Evolutionary conservation across 305 asterid species (phyloP).

Genomic region (Euphrasia arctica): DNA sequence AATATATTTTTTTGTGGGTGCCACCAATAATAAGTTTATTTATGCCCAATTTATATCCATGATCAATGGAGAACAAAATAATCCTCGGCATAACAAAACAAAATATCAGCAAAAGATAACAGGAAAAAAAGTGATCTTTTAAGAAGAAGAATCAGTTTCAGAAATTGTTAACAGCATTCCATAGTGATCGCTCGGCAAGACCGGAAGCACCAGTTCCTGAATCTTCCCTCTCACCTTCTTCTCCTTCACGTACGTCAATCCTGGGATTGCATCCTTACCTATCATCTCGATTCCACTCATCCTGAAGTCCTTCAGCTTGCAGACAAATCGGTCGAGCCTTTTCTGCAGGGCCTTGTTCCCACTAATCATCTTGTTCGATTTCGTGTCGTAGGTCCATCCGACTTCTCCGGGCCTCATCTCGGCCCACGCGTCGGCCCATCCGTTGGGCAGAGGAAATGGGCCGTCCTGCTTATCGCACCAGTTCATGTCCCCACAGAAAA

Average conservation of each 20-base stretch:
- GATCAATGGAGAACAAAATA: too few relatives aligned
- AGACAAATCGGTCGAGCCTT: conserved; percentile 72
- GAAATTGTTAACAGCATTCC: conserved; percentile 75
- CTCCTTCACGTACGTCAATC: conserved; percentile 48
- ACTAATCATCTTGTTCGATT: conserved; percentile 82
- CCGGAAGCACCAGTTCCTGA: conserved; percentile 67
- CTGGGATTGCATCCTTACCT: conserved; percentile 74
- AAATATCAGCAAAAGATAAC: too few relatives aligned
- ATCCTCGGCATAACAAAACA: too few relatives aligned
- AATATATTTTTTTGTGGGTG: too few relatives aligned
- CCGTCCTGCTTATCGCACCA: conserved; percentile 94
- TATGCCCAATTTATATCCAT: too few relatives aligned
- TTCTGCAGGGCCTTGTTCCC: conserved; percentile 64
- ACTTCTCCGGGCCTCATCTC: conserved; percentile 63
- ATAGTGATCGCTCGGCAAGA: conserved; percentile 90
- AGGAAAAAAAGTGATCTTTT: not conserved
- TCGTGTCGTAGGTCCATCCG: conserved; percentile 91
- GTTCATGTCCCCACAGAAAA: conserved; percentile 95
- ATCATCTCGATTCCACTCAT: conserved; percentile 62
- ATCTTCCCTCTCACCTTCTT: conserved; percentile 69
- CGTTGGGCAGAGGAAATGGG: conserved; percentile 59
- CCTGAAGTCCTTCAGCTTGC: conserved; percentile 66
- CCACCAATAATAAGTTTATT: too few relatives aligned
- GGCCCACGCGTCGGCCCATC: conserved; percentile 91
- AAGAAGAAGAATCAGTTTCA: not conserved